phyloP scores from a whole-genome alignment of 257 asterid species.

The Linderniella brevidens region DNA sequence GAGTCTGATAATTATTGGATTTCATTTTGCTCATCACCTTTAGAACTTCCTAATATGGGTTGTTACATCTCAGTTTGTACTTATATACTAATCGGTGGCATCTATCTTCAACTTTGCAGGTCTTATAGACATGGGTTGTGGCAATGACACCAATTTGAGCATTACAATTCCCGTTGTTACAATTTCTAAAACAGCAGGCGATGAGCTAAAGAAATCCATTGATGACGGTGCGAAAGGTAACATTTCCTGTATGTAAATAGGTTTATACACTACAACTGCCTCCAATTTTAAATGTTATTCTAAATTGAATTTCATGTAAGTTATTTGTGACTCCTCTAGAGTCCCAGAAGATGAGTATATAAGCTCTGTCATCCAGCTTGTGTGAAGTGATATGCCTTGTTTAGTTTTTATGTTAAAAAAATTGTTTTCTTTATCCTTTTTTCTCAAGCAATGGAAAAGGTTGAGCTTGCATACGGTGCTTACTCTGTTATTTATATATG shows the following conservation, averaged over 20 bases:
- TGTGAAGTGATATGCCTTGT: no score
- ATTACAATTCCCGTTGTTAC: slow-evolving; percentile 40
- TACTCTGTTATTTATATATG: no score
- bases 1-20: slow-evolving; percentile 5
- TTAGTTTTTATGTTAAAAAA: no score
- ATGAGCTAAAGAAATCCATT: slow-evolving; percentile 26
- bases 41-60: not conserved
- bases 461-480: no score
- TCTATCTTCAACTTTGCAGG: slow-evolving; percentile 18
- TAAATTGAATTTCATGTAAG: no score
- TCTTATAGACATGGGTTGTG: slow-evolving; percentile 48
- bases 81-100: slow-evolving; percentile 2
- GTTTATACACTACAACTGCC: not conserved
- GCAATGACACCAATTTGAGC: slow-evolving; percentile 20
- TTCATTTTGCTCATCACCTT: not conserved
- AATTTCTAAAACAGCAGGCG: slow-evolving; percentile 41
- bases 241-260: not conserved
- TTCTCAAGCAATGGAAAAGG: no score
- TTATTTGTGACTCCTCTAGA: no score
- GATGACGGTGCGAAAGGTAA: slow-evolving; percentile 30
- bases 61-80: no score
- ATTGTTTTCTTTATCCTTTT: no score
- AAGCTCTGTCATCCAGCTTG: no score
- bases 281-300: not conserved
- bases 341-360: no score